A percentile compares a stretch with the other conserved stretches of the same genome.
phyloP scores from a whole-genome alignment of 148 eudicot genomes.

The Fagopyrum esculentum region DNA sequence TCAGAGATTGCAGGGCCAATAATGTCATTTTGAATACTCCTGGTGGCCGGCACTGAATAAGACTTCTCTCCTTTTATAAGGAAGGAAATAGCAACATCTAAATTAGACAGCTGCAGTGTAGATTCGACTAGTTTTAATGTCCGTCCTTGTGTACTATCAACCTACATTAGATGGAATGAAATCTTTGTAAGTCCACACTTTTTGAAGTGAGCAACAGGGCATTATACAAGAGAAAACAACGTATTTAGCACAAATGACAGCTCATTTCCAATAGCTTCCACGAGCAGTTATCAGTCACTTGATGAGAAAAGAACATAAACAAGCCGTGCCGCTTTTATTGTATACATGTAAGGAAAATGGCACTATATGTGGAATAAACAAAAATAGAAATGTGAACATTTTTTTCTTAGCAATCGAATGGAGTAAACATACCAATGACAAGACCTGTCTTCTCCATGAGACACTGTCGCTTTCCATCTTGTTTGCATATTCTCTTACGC shows the following conservation, averaged over 20 bases:
- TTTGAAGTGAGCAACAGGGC: background rate
- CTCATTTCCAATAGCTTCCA: background rate
- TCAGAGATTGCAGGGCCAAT: slow-evolving; percentile 69
- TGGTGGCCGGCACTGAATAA: slow-evolving; percentile 52
- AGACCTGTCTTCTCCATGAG: slow-evolving; percentile 71
- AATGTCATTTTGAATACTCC: slow-evolving; percentile 58
- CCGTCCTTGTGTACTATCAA: slow-evolving; percentile 55
- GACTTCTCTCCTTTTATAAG: slow-evolving; percentile 61
- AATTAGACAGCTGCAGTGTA: slow-evolving; percentile 72
- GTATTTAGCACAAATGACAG: background rate
- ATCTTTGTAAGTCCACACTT: slow-evolving; percentile 6
- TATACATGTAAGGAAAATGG: background rate
- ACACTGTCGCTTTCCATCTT: slow-evolving; percentile 62
- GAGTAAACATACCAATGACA: slow-evolving; percentile 51
- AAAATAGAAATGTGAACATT: background rate
- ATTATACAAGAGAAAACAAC: background rate
- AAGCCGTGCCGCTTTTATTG: background rate
- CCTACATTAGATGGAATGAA: slow-evolving; percentile 30
- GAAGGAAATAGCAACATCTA: slow-evolving; percentile 65
- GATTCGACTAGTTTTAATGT: slow-evolving; percentile 65
- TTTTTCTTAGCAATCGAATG: background rate
- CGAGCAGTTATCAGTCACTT: background rate
- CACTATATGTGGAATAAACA: background rate
- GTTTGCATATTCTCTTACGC: slow-evolving; percentile 43
- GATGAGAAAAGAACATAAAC: background rate